A percentile compares a stretch with the other conserved stretches of the same genome.
These are phyloP conservation scores for Hymenotorrendiella dingleyae DNA, from an alignment of 2,329 filamentous ascomycete genomes.

Conservation along the genomic window DNA sequence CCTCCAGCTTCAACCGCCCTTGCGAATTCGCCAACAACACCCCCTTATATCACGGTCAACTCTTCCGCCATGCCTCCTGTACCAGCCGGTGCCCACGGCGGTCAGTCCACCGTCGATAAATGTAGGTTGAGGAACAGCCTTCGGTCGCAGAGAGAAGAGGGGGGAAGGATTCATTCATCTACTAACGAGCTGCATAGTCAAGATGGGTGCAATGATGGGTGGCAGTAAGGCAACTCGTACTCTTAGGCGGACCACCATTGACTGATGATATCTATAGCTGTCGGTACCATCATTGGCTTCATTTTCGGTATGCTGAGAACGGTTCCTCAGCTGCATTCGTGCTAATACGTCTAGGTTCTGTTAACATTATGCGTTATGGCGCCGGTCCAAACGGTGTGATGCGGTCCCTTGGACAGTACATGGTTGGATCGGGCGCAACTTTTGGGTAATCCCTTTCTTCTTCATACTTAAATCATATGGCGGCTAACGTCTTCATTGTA, in stretches of 20 bases:
- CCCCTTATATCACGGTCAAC: neutral
- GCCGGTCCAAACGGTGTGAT: constrained; percentile 91
- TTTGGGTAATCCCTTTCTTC: constrained; percentile 65
- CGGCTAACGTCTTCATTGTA: constrained; percentile 29
- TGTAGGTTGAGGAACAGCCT: constrained; percentile 39
- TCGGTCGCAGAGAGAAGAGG: too few relatives aligned
- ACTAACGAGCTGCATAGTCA: constrained; percentile 53
- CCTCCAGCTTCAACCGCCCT: too few relatives aligned
- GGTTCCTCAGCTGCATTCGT: too few relatives aligned
- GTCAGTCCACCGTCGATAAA: constrained; percentile 66
- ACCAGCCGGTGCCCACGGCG: constrained; percentile 46
- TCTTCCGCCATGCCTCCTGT: constrained; percentile 31
- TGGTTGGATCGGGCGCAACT: constrained; percentile 89
- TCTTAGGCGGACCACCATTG: constrained; percentile 3
- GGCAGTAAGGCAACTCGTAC: constrained; percentile 61
- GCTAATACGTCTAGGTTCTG: constrained; percentile 56
- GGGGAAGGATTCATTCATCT: too few relatives aligned
- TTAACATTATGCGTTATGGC: constrained; percentile 93
- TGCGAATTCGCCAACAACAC: neutral
- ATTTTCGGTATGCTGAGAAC: constrained; percentile 68
- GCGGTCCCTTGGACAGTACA: constrained; percentile 92
- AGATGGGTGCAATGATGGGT: constrained; percentile 99
- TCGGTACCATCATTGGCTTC: constrained; percentile 94
- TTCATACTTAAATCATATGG: too few relatives aligned
- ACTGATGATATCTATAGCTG: constrained; percentile 55